Base-by-base conservation (phyloP, 2,329 filamentous ascomycete species). In the Davidsoniella australis region DNA sequence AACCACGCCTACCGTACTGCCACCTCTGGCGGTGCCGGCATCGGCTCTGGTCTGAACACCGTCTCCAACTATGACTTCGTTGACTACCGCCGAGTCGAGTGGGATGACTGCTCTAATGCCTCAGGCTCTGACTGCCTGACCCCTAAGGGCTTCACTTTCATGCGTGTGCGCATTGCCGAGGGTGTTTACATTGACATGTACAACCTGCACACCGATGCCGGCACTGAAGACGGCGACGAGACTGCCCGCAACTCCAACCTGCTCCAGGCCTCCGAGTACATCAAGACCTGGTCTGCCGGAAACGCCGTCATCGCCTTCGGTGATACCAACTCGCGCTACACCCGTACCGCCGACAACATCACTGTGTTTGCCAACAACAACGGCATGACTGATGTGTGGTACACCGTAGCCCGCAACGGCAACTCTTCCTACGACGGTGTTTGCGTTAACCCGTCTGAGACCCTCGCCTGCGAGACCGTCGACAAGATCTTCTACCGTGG, bases 131-230 rank as follows among this genome's bases (percentile, higher is more conserved):
- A 83, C 59, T 82, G 79, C 58, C 63, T 82, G 54, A 82, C 78
- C 0, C 79, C 77, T 18, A 83, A 83, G 61, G 79, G 79, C 12
- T 82, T 81, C 60, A 81, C 77, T 1, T 76, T 76, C 44, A 80
- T 82, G 76, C 71, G 76, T 10, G 61, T 72, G 39, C 62, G 66
- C 17, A 55, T 80, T 12, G 68, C 66, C 7, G 48, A 47, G 51
- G 47, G 47, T n/a, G 68, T 75, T 6, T 78, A 72, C 53, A 61
- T 79, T 20, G 78, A 82, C 58, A 64, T 74, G 6, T 82, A 82
- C 64, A 82, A 83, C 58, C 57, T 82, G 5, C 79, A 83, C 59
- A 64, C 77, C 1, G 79, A 83, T 58, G 80, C 79, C 16, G 78
- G 76, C 14, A 71, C 66, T 26, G 67, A 73, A 45, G 55, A 60